Conservation (phyloP, 352 stramenopile genomes). For the Phytophthora europaea region DNA sequence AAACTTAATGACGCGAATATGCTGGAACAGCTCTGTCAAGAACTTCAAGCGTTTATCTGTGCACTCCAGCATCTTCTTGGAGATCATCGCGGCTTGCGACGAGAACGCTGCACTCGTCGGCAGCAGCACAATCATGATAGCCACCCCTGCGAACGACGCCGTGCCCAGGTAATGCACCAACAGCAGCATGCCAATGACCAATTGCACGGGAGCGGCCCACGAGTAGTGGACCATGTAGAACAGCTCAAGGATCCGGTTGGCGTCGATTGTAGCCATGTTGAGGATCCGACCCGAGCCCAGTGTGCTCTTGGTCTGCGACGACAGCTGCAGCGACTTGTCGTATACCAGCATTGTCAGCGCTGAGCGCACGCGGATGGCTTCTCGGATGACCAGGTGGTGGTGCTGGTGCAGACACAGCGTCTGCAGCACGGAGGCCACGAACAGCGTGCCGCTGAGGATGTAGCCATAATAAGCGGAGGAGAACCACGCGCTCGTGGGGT, state of each 20-base stretch:
- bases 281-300: constrained; percentile 88
- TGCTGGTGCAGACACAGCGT: constrained; percentile 77
- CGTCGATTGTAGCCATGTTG: constrained; percentile 96
- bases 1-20: constrained; percentile 82
- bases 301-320: constrained; percentile 63
- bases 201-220: constrained; percentile 69
- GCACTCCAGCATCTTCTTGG: constrained; percentile 54
- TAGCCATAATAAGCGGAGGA: constrained; percentile 60
- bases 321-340: constrained; percentile 65
- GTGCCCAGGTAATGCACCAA: constrained; percentile 61
- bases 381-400: constrained; percentile 70
- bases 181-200: constrained; percentile 64
- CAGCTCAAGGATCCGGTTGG: constrained; percentile 91
- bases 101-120: constrained; percentile 51
- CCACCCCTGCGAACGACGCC: constrained; percentile 64
- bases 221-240: constrained; percentile 72
- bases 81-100: constrained; percentile 47
- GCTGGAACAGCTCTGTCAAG: constrained; percentile 65
- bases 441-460: constrained; percentile 59
- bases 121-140: constrained; percentile 67
- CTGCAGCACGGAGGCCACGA: constrained; percentile 56
- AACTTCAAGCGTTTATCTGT: constrained; percentile 69
- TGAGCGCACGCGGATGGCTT: constrained; percentile 71
- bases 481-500: constrained; percentile 56
- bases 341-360: constrained; percentile 78